Evolutionary conservation across 2,329 filamentous ascomycete species (phyloP).

Genomic region (Xylariales sp.): DNA sequence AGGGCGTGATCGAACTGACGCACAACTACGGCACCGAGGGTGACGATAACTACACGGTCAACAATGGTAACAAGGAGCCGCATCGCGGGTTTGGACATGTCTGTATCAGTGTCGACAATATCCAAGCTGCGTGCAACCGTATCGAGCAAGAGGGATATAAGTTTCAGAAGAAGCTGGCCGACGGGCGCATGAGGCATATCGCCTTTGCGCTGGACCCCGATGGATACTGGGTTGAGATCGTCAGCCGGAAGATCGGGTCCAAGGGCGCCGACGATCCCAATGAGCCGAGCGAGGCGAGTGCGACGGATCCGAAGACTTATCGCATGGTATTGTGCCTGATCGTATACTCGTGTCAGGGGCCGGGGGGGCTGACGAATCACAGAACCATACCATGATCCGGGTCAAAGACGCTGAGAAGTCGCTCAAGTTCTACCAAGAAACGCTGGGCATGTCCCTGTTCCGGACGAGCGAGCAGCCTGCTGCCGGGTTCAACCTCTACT

Average conservation of each 20-base stretch:
- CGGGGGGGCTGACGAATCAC: neutral
- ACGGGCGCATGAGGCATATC: conserved; percentile 82
- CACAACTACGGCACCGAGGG: conserved; percentile 85
- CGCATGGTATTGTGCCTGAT: conserved; percentile 49
- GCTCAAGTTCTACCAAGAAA: conserved; percentile 76
- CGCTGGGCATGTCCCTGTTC: conserved; percentile 82
- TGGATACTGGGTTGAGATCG: conserved; percentile 80
- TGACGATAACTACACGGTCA: conserved; percentile 73
- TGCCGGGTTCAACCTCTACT: conserved; percentile 84
- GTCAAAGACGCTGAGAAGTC: conserved; percentile 77
- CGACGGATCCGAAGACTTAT: conserved; percentile 70
- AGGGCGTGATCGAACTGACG: conserved; percentile 84
- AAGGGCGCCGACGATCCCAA: conserved; percentile 58
- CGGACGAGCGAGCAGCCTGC: conserved; percentile 66
- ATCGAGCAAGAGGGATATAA: conserved; percentile 86
- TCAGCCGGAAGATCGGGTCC: conserved; percentile 58
- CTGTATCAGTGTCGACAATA: conserved; percentile 76
- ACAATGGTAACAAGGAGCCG: conserved; percentile 89
- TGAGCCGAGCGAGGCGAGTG: conserved; percentile 55
- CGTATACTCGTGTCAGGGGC: neutral
- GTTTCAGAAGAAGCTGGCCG: conserved; percentile 92
- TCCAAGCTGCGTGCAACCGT: conserved; percentile 84
- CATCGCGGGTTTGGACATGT: conserved; percentile 81
- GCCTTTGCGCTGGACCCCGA: conserved; percentile 89
- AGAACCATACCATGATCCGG: conserved; percentile 93